Conservation (phyloP, 306 rosid species). For the Quercus suber region DNA sequence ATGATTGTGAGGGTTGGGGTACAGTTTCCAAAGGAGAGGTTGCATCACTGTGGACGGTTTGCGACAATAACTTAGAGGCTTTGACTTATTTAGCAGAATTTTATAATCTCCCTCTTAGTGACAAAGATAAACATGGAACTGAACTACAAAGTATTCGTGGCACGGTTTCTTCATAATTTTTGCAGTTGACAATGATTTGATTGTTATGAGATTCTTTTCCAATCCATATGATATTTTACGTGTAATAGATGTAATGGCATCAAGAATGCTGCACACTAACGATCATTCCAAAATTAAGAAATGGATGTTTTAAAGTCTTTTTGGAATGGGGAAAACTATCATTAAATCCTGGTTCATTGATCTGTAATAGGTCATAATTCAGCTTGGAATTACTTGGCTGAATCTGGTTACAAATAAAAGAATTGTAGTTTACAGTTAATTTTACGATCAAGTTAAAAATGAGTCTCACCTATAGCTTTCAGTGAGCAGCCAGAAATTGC, state of each 20-base stretch:
- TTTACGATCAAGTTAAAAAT: neutral
- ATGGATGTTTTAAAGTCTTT: neutral
- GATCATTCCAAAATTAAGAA: neutral
- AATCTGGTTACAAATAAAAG: neutral
- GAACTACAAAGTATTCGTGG: slow-evolving; percentile 20
- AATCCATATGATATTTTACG: no score
- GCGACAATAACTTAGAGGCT: slow-evolving; percentile 71
- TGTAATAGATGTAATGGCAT: no score
- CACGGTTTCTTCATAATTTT: slow-evolving; percentile 8
- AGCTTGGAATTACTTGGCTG: neutral
- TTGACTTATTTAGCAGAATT: slow-evolving; percentile 65
- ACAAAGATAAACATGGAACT: slow-evolving; percentile 23
- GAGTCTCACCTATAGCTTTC: no score
- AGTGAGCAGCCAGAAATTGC: no score
- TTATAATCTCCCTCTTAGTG: slow-evolving; percentile 41
- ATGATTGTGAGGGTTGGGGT: slow-evolving; percentile 70
- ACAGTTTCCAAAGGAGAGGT: slow-evolving; percentile 78
- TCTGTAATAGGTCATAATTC: neutral
- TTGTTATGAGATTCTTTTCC: neutral
- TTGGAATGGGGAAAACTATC: neutral
- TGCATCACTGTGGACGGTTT: slow-evolving; percentile 76
- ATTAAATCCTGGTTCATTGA: neutral
- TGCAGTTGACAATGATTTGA: neutral
- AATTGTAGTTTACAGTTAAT: neutral
- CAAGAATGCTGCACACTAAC: neutral